Conservation (phyloP, 2,329 filamentous ascomycete genomes). For the Ophiosphaerella narmari region DNA sequence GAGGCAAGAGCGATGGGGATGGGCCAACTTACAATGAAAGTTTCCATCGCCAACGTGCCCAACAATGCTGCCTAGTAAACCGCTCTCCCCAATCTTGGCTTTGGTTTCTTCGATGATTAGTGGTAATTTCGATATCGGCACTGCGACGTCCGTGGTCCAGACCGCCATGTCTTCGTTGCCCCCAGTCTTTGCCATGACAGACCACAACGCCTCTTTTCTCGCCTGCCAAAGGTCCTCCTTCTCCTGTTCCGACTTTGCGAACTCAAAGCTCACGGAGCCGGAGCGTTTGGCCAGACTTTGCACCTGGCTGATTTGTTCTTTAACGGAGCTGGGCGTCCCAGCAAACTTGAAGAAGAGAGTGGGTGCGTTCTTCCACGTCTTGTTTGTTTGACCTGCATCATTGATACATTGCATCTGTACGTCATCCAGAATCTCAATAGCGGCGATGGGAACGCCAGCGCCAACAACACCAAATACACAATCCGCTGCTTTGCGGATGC, state of each 20-base stretch:
- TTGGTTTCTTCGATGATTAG: slow-evolving; percentile 80
- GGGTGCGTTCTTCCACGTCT: slow-evolving; percentile 70
- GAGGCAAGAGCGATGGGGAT: slow-evolving; percentile 14
- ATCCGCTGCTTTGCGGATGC: slow-evolving; percentile 72
- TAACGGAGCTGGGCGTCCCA: slow-evolving; percentile 69
- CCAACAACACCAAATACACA: slow-evolving; percentile 82
- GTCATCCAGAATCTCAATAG: slow-evolving; percentile 91
- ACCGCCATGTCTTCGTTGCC: slow-evolving; percentile 63
- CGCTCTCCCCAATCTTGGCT: slow-evolving; percentile 64
- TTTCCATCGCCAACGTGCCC: slow-evolving; percentile 78
- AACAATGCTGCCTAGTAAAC: slow-evolving; percentile 68
- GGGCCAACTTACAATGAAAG: slow-evolving; percentile 63
- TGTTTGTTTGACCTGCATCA: slow-evolving; percentile 65
- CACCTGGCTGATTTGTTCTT: slow-evolving; percentile 76
- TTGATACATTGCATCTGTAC: slow-evolving; percentile 83
- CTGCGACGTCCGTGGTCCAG: slow-evolving; percentile 82
- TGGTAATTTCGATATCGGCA: slow-evolving; percentile 72
- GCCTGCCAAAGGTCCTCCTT: slow-evolving; percentile 75
- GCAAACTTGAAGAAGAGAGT: slow-evolving; percentile 79
- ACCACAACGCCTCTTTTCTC: slow-evolving; percentile 75
- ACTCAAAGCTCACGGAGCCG: slow-evolving; percentile 70
- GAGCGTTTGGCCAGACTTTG: slow-evolving; percentile 62
- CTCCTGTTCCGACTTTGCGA: slow-evolving; percentile 67
- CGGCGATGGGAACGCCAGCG: slow-evolving; percentile 81
- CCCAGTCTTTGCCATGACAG: slow-evolving; percentile 67